Base-by-base conservation (phyloP, 805 yeast genomes). In the Monosporozyma yasuniensis region DNA sequence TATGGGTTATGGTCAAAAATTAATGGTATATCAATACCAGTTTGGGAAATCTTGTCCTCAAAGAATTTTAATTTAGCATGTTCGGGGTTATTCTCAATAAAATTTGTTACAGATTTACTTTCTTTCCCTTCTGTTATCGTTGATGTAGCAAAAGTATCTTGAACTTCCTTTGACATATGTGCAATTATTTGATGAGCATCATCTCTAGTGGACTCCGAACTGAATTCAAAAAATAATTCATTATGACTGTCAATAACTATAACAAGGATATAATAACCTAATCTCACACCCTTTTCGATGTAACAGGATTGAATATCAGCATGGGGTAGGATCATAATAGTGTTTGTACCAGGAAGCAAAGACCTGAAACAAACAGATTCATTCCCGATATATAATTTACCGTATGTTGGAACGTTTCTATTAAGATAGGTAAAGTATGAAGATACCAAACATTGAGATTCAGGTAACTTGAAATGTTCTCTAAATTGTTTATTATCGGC, bases 291-390 rank as follows among this genome's bases (percentile, higher is more conserved):
- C 45, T 76, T 79, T 56, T 83, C 89, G 52, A 75, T 78, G 47
- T 76, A 74, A 48, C 85, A 82, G 44, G 75, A 79, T 55, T 85
- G 95, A 25, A 91, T 70, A 58, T 87, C 95, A 4, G 61, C 59
- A 38, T 85, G 68, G 0, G 98, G 98, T 8, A 91, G 66, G 6
- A 89, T 78, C 96, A 91, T 87, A 50, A 78, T 78, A 1, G 95
- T 84, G 35, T 78, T 76, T 0, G 84, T 74, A 0, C 95, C 93
- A 0, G 95, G 95, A 3, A 87, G 60, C 35, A 87, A 70, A 35
- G 95, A 83, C 52, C 93, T 72, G 67, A 85, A 91, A 54, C 96
- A 90, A n/a, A 91, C 61, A 50, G 76, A 78, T 28, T 73, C 73
- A 18, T 75, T 70, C 0, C 95, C 87, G 11, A 91, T 57, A 63